Evolutionary conservation across 768 basidiomycete species (phyloP).

Genomic region (Rhodotorula kratochvilovae): DNA sequence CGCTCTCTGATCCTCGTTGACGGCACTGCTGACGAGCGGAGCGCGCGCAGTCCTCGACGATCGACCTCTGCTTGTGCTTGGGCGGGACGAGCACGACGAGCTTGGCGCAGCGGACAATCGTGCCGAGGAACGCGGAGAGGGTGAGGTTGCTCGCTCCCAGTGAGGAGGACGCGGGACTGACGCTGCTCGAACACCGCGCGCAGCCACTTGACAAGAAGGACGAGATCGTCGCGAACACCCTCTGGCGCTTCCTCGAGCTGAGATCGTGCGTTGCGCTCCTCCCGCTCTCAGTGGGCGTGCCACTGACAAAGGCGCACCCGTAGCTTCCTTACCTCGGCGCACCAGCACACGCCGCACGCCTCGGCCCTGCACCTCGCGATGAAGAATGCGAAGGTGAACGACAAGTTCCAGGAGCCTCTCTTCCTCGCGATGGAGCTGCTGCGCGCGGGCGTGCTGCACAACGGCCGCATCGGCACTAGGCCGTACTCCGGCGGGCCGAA

Average conservation of each 20-base stretch:
- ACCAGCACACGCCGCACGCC: conserved; percentile 82
- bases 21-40: background rate
- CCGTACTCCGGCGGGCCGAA: conserved; percentile 38
- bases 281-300: background rate
- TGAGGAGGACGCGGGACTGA: conserved; percentile 29
- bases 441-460: conserved; percentile 90
- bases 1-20: conserved; percentile 6
- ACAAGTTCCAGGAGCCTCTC: conserved; percentile 96
- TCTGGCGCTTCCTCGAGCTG: conserved; percentile 95
- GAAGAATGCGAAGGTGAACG: conserved; percentile 73
- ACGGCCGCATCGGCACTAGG: conserved; percentile 35
- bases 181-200: too few species aligned
- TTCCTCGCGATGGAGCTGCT: conserved; percentile 93
- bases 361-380: conserved; percentile 84
- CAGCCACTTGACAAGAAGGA: conserved; percentile 88
- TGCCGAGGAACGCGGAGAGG: conserved; percentile 42
- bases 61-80: conserved; percentile 89
- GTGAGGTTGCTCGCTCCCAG: conserved; percentile 47
- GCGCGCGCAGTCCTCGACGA: conserved; percentile 75
- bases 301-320: background rate
- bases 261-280: conserved; percentile 64
- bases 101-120: conserved; percentile 73
- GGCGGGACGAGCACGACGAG: conserved; percentile 81
- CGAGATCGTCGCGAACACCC: conserved; percentile 94
- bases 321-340: conserved; percentile 83